phyloP scores from a whole-genome alignment of 2,329 filamentous ascomycete species.

The Magnaporthiopsis incrustans region DNA sequence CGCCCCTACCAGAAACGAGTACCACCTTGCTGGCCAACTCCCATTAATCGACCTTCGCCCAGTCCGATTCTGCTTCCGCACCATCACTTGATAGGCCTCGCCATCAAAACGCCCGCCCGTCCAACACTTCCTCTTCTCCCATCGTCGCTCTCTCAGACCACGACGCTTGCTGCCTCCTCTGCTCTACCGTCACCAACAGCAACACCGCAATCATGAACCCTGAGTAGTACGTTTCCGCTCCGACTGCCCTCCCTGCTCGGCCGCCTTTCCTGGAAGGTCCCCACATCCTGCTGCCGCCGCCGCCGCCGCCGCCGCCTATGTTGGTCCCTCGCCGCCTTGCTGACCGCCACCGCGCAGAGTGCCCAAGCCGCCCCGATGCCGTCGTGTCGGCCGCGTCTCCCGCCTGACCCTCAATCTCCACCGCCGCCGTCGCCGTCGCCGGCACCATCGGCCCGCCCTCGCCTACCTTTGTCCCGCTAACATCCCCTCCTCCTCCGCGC shows the following conservation, averaged over 20 bases:
- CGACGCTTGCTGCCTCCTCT: neutral
- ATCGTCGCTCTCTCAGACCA: slow-evolving; percentile 10
- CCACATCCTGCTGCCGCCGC: slow-evolving; percentile 10
- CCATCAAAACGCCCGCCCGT: neutral
- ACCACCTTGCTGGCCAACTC: slow-evolving; percentile 1
- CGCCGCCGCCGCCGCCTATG: slow-evolving; percentile 1
- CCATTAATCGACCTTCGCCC: neutral
- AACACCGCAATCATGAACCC: slow-evolving; percentile 66
- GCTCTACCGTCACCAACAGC: neutral
- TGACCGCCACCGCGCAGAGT: slow-evolving; percentile 1
- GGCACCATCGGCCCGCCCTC: neutral
- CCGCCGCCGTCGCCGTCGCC: slow-evolving; percentile 1
- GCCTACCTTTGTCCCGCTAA: slow-evolving; percentile 1
- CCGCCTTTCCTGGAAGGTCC: neutral
- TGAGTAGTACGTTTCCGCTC: slow-evolving; percentile 59
- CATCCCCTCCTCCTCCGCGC: slow-evolving; percentile 19
- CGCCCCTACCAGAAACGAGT: neutral
- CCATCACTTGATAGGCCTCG: slow-evolving; percentile 2
- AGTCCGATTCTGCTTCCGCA: slow-evolving; percentile 1
- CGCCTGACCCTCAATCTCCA: slow-evolving; percentile 3
- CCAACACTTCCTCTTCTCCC: neutral
- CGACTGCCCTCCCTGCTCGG: neutral
- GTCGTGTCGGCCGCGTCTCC: neutral
- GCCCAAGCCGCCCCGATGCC: slow-evolving; percentile 4
- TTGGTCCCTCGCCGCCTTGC: slow-evolving; percentile 6